Evolutionary conservation across 1,139 yeast genomes (phyloP).

Genomic region (Yamadazyma diospyri): DNA sequence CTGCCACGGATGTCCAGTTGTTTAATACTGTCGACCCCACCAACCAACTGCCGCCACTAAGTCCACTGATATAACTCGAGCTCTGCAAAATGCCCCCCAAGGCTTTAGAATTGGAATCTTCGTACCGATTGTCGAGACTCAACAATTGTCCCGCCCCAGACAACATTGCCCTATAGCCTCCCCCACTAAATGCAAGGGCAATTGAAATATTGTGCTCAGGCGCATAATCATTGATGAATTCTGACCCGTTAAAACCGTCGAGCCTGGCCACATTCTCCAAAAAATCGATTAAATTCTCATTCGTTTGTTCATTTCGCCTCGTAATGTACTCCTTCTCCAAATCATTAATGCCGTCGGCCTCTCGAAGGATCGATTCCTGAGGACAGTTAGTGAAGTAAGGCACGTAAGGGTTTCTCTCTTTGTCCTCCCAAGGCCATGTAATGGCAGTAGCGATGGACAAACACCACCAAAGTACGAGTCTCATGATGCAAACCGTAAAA

Average conservation of each 20-base stretch:
- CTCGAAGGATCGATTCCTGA: conserved; percentile 19
- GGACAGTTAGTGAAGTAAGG: conserved; percentile 30
- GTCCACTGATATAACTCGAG: conserved; percentile 36
- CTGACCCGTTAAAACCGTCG: conserved; percentile 29
- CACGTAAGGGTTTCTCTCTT: conserved; percentile 20
- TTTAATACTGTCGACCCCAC: conserved; percentile 38
- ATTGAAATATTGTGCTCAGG: conserved; percentile 32
- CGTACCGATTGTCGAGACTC: conserved; percentile 33
- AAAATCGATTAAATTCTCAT: conserved; percentile 28
- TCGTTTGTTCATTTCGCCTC: conserved; percentile 28
- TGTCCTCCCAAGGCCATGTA: conserved; percentile 18
- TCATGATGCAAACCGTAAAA: no score
- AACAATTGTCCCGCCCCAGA: conserved; percentile 40
- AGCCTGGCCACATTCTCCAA: conserved; percentile 30
- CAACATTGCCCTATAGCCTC: conserved; percentile 47
- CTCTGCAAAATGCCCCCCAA: conserved; percentile 42
- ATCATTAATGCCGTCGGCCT: conserved; percentile 24
- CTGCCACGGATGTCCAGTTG: conserved; percentile 36
- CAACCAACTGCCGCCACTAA: conserved; percentile 46
- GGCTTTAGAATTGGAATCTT: conserved; percentile 23
- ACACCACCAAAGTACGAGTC: no score
- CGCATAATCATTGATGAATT: conserved; percentile 24
- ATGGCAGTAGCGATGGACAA: conserved; percentile 6
- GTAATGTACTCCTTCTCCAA: conserved; percentile 27
- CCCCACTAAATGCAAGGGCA: conserved; percentile 45